Conservation (phyloP, 1,284 basidiomycete species). For the Amylostereum chailletii region DNA sequence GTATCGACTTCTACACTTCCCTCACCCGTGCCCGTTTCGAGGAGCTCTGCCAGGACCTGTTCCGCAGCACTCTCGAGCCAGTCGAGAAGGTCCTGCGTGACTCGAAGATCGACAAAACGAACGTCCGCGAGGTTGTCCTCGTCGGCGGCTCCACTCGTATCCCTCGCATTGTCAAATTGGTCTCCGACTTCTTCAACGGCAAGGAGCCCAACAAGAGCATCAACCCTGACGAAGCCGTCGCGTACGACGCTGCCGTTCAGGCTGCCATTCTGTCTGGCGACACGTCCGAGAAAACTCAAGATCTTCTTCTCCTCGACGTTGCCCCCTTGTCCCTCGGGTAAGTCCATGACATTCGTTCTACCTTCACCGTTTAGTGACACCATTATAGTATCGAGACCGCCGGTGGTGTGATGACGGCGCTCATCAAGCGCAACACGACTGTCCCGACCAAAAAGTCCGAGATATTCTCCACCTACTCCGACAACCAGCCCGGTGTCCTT, state of each 20-base stretch:
- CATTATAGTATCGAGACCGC: constrained; percentile 85
- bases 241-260: constrained; percentile 98
- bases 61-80: constrained; percentile 95
- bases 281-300: constrained; percentile 97
- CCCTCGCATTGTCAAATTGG: constrained; percentile 95
- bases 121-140: constrained; percentile 94
- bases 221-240: constrained; percentile 99
- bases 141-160: constrained; percentile 99
- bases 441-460: constrained; percentile 99
- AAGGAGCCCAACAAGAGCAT: constrained; percentile 95
- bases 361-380: not conserved
- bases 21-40: constrained; percentile 99
- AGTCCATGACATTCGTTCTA: not conserved
- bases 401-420: constrained; percentile 96
- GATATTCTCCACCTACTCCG: constrained; percentile 97
- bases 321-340: constrained; percentile 82
- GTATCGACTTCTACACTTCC: constrained; percentile 97
- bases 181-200: constrained; percentile 98
- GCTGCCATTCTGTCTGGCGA: constrained; percentile 97
- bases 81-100: constrained; percentile 98
- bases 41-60: constrained; percentile 95
- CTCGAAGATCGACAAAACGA: constrained; percentile 95
- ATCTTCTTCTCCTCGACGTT: constrained; percentile 95
- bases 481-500: constrained; percentile 98
- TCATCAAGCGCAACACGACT: constrained; percentile 98